phyloP scores from a whole-genome alignment of 164 flowering plant genomes.

The Pachysandra terminalis region DNA sequence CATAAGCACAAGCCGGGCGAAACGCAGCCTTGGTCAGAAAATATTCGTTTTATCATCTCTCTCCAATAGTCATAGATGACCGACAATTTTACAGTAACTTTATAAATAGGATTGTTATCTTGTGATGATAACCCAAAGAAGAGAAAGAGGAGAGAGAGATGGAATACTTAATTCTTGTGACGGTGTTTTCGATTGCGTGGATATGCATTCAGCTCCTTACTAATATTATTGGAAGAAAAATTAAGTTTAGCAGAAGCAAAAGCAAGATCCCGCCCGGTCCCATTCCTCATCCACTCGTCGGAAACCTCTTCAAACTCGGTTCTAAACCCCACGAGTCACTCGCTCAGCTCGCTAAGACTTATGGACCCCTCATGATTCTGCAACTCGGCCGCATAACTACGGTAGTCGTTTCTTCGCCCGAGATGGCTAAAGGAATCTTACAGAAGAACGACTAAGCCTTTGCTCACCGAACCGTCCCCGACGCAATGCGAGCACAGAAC shows the following conservation, averaged over 20 bases:
- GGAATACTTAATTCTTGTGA: background rate
- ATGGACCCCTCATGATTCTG: constrained; percentile 32
- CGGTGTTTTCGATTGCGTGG: background rate
- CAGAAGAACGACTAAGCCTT: constrained; percentile 20
- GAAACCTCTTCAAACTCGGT: constrained; percentile 31
- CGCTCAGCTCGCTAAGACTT: constrained; percentile 22
- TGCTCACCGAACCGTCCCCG: constrained; percentile 10
- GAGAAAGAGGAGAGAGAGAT: background rate
- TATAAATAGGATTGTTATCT: no score
- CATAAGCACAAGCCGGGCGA: no score
- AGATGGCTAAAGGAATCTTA: constrained; percentile 26
- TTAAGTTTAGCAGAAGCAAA: background rate
- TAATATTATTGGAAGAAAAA: no score
- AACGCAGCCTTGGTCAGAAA: no score
- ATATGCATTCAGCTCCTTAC: background rate
- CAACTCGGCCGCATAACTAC: constrained; percentile 24
- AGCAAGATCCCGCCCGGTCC: constrained; percentile 36
- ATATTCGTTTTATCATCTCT: no score
- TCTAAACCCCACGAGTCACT: constrained; percentile 31
- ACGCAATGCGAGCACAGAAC: constrained; percentile 4
- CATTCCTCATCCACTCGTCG: constrained; percentile 24
- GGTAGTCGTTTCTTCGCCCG: constrained; percentile 24
- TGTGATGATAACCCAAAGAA: no score
- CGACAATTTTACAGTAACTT: no score
- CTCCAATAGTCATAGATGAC: no score